Conservation (phyloP, 2,329 filamentous ascomycete species). For the Exophiala aquamarina region DNA sequence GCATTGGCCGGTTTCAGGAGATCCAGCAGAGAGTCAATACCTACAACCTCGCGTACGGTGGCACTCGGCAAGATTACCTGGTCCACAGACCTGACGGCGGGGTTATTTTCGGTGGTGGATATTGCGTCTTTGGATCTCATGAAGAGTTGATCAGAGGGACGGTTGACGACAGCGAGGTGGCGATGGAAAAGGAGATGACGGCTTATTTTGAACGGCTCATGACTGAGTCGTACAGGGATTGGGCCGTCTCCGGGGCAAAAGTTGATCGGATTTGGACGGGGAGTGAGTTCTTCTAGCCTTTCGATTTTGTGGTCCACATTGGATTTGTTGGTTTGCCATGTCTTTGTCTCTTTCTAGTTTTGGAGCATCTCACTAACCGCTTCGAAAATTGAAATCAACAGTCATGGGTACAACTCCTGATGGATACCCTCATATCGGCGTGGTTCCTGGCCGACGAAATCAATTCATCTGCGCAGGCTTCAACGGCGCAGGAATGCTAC, state of each 20-base stretch:
- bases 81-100: slow-evolving; percentile 53
- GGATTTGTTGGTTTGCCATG: no score
- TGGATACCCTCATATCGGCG: slow-evolving; percentile 52
- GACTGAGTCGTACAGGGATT: slow-evolving; percentile 35
- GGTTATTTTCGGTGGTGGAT: slow-evolving; percentile 63
- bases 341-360: no score
- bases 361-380: no score
- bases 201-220: slow-evolving; percentile 40
- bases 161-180: slow-evolving; percentile 36
- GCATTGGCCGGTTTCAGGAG: slow-evolving; percentile 27
- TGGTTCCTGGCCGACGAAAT: slow-evolving; percentile 41
- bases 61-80: slow-evolving; percentile 60
- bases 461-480: slow-evolving; percentile 61
- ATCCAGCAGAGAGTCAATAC: slow-evolving; percentile 53
- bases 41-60: slow-evolving; percentile 62
- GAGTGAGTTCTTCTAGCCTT: slow-evolving; percentile 31
- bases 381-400: neutral
- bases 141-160: slow-evolving; percentile 32
- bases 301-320: no score
- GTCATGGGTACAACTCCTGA: slow-evolving; percentile 55
- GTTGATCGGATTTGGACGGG: slow-evolving; percentile 38
- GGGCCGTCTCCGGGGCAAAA: slow-evolving; percentile 35
- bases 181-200: slow-evolving; percentile 27
- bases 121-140: neutral
- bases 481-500: slow-evolving; percentile 66